Conservation (phyloP, 1,284 basidiomycete genomes). For the Tetrapyrgos nigripes region DNA sequence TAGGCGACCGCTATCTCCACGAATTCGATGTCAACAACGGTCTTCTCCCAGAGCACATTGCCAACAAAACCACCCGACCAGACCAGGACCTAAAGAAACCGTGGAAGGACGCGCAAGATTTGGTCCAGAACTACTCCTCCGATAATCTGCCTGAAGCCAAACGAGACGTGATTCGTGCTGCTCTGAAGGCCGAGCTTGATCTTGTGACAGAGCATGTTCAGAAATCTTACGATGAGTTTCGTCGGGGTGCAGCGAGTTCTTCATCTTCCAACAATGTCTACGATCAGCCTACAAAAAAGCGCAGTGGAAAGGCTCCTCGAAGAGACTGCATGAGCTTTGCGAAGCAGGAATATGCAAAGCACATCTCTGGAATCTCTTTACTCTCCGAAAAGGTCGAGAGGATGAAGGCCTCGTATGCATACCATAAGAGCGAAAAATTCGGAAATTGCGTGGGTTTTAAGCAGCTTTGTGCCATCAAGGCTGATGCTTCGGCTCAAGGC, state of each 20-base stretch:
- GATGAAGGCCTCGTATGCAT: slow-evolving; percentile 60
- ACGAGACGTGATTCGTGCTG: not conserved
- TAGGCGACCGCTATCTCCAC: too few species aligned
- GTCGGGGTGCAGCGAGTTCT: not conserved
- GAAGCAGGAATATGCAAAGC: slow-evolving; percentile 30
- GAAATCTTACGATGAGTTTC: slow-evolving; percentile 19
- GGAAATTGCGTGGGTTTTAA: slow-evolving; percentile 53
- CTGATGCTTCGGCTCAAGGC: slow-evolving; percentile 35
- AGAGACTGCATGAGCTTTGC: slow-evolving; percentile 27
- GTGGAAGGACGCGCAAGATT: slow-evolving; percentile 13
- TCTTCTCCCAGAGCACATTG: too few species aligned
- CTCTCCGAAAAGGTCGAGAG: slow-evolving; percentile 34
- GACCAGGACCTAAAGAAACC: slow-evolving; percentile 32
- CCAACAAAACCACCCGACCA: too few species aligned
- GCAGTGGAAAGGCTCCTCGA: slow-evolving; percentile 23
- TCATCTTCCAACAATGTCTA: too few species aligned
- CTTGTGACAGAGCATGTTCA: slow-evolving; percentile 46
- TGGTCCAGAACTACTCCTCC: not conserved
- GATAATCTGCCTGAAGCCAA: not conserved
- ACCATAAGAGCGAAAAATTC: slow-evolving; percentile 34
- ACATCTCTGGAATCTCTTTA: slow-evolving; percentile 1
- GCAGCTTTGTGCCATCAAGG: slow-evolving; percentile 56
- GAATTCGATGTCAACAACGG: too few species aligned
- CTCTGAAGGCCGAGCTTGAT: slow-evolving; percentile 37
- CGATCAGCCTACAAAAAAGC: slow-evolving; percentile 25